These are phyloP conservation scores for Staphylotrichum tortipilum DNA, from an alignment of 495 filamentous ascomycete genomes.

Conservation along the genomic window DNA sequence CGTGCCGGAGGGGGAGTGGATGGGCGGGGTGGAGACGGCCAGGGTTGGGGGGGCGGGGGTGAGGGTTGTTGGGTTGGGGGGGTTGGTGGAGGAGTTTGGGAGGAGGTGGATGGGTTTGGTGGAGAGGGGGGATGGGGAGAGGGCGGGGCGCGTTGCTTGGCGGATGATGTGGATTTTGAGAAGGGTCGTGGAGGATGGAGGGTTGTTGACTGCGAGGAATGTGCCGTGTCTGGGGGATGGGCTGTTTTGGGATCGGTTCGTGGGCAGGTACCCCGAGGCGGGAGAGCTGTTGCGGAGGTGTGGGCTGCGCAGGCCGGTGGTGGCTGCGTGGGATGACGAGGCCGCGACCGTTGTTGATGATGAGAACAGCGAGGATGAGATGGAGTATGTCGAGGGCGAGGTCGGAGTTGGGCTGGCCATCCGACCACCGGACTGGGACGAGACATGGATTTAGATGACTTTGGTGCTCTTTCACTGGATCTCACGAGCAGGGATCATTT, in stretches of 20 bases:
- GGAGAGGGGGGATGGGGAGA: neutral
- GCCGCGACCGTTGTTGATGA: no score
- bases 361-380: no score
- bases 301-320: no score
- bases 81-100: slow-evolving; percentile 3
- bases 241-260: neutral
- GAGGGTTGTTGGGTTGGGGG: neutral
- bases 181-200: neutral
- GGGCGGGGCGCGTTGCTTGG: neutral
- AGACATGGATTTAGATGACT: no score
- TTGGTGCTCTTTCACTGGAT: no score
- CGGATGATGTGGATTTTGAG: neutral
- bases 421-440: no score
- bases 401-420: no score
- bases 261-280: neutral
- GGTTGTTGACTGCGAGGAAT: neutral
- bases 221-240: neutral
- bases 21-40: neutral
- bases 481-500: no score
- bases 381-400: no score
- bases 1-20: neutral
- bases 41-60: neutral
- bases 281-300: neutral
- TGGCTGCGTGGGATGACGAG: no score
- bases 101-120: neutral